A percentile compares a stretch with the other conserved stretches of the same genome.
These are phyloP conservation scores for Pleodorina starrii DNA, from an alignment of 139 green algal species.

Conservation along the genomic window DNA sequence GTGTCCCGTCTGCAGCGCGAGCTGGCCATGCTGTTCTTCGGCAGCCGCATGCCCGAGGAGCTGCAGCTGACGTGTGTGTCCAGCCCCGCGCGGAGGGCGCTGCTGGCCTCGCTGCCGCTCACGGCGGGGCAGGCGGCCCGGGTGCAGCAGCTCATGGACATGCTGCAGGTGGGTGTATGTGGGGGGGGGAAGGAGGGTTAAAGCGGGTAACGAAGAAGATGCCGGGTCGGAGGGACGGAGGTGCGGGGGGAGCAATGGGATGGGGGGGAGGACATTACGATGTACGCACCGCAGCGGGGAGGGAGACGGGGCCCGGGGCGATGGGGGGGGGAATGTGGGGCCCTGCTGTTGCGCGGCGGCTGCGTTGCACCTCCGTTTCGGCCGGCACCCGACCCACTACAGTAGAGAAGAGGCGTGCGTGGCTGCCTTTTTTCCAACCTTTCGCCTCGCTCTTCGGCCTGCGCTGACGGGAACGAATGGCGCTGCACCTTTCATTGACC, in stretches of 20 bases:
- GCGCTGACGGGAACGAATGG: neutral
- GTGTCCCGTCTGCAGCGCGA: constrained; percentile 44
- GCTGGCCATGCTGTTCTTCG: constrained; percentile 51
- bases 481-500: neutral
- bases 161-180: constrained; percentile 9
- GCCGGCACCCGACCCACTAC: neutral
- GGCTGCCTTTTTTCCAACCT: neutral
- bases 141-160: constrained; percentile 29
- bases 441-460: neutral
- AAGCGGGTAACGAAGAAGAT: neutral
- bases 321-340: neutral
- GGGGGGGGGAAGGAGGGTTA: neutral
- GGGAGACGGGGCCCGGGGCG: too few relatives aligned
- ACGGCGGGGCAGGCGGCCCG: neutral
- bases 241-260: neutral
- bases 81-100: neutral
- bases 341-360: neutral
- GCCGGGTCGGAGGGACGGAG: neutral
- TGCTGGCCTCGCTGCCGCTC: constrained; percentile 32
- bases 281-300: neutral
- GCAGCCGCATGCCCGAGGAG: constrained; percentile 38
- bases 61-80: constrained; percentile 49
- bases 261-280: neutral
- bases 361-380: neutral
- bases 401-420: neutral